Percentiles rank a stretch among this genome's conserved stretches.
These are phyloP conservation scores for Blattamonas nauphoetae DNA, from an alignment of 78 protist species.

Conservation along the genomic window DNA sequence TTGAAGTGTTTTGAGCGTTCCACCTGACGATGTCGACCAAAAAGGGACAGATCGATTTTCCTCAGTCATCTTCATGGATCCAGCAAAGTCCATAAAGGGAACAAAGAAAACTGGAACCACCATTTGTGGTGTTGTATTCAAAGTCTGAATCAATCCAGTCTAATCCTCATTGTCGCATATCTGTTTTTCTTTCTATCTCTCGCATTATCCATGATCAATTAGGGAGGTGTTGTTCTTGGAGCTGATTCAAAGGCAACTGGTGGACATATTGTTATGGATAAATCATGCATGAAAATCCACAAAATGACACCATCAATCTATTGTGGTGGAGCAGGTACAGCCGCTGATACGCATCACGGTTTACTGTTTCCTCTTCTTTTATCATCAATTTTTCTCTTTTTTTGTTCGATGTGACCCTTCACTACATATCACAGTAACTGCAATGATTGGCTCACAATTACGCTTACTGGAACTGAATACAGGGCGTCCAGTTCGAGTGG, in stretches of 20 bases:
- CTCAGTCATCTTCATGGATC: not conserved
- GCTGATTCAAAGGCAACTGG: conserved; percentile 16
- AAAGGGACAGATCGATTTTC: too few relatives aligned
- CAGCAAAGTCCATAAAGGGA: not conserved
- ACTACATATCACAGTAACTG: not conserved
- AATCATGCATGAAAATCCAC: not conserved
- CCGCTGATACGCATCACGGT: conserved; percentile 15
- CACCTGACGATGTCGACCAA: too few relatives aligned
- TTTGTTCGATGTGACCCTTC: not conserved
- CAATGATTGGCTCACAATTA: not conserved
- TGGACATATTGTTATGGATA: not conserved
- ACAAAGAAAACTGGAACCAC: conserved; percentile 19
- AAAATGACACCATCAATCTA: not conserved
- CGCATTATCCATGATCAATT: not conserved
- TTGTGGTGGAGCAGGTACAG: conserved; percentile 18
- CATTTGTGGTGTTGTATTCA: not conserved
- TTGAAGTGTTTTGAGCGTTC: too few relatives aligned
- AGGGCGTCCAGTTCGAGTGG: conserved; percentile 13
- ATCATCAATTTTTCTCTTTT: not conserved
- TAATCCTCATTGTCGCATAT: not conserved
- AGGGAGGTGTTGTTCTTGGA: conserved; percentile 12
- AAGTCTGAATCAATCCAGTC: not conserved
- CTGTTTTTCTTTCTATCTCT: not conserved
- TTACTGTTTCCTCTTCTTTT: not conserved
- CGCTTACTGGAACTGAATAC: not conserved